phyloP scores from a whole-genome alignment of 2,329 filamentous ascomycete species.

The Whalleya microplaca region DNA sequence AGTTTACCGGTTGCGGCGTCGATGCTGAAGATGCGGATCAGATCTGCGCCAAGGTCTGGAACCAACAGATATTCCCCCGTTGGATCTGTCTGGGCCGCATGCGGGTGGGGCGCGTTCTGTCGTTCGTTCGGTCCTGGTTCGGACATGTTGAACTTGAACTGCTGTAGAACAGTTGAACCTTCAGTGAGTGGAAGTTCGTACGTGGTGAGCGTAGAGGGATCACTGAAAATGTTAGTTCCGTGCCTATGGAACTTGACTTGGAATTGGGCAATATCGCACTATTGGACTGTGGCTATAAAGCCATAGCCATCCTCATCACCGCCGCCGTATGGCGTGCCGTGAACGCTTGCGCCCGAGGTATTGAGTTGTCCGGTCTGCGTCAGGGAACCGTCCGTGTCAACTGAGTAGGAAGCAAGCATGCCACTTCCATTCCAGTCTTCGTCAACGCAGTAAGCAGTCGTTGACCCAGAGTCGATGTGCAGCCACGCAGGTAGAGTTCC shows the following conservation, averaged over 20 bases:
- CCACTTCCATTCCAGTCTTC: constrained; percentile 43
- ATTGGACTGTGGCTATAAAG: constrained; percentile 49
- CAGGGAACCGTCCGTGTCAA: constrained; percentile 38
- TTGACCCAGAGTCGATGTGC: constrained; percentile 36
- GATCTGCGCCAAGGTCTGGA: constrained; percentile 58
- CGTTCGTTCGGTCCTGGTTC: constrained; percentile 49
- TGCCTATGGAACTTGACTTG: background rate
- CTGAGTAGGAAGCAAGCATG: constrained; percentile 39
- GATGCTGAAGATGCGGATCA: constrained; percentile 57
- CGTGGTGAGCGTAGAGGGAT: constrained; percentile 47
- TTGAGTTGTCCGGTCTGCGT: constrained; percentile 37
- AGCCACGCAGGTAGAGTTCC: constrained; percentile 45
- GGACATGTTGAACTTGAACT: constrained; percentile 46
- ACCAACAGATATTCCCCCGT: constrained; percentile 53
- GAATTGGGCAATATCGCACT: constrained; percentile 39
- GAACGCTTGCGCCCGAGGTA: constrained; percentile 43
- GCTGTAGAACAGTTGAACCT: constrained; percentile 38
- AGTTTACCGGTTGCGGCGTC: constrained; percentile 48
- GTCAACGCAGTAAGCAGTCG: constrained; percentile 43
- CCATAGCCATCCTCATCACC: constrained; percentile 42
- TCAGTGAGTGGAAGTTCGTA: constrained; percentile 45
- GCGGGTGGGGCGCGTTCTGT: constrained; percentile 60
- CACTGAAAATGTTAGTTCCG: constrained; percentile 35
- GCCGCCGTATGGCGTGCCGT: constrained; percentile 46
- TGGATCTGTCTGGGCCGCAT: constrained; percentile 54